Conservation (phyloP, 2,329 filamentous ascomycete genomes). For the Verticillium albo-atrum region DNA sequence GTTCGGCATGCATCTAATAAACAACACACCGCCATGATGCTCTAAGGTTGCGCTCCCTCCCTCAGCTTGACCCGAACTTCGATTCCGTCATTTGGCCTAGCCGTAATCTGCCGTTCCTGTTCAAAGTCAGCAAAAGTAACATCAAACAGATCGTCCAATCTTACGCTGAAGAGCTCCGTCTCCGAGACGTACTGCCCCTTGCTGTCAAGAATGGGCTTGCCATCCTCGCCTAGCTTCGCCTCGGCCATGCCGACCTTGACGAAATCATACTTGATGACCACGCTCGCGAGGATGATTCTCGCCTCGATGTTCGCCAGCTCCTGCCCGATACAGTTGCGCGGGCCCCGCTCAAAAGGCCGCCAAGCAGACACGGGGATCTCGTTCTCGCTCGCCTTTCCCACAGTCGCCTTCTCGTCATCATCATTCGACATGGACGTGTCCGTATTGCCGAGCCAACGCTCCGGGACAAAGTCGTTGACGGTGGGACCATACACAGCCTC, state of each 20-base stretch:
- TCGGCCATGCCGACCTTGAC: slow-evolving; percentile 12
- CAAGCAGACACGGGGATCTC: slow-evolving; percentile 33
- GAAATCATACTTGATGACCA: slow-evolving; percentile 13
- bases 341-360: slow-evolving; percentile 49
- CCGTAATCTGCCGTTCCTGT: slow-evolving; percentile 11
- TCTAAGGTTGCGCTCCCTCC: background rate
- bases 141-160: background rate
- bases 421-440: slow-evolving; percentile 18
- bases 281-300: slow-evolving; percentile 37
- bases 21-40: background rate
- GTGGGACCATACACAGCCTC: slow-evolving; percentile 26
- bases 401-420: slow-evolving; percentile 4
- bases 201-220: slow-evolving; percentile 8
- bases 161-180: slow-evolving; percentile 12
- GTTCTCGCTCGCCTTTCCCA: background rate
- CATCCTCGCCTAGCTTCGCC: slow-evolving; percentile 7
- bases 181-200: slow-evolving; percentile 10
- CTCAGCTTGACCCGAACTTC: slow-evolving; percentile 7
- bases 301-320: slow-evolving; percentile 51
- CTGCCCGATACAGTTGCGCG: slow-evolving; percentile 51
- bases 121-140: background rate
- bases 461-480: slow-evolving; percentile 30
- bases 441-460: slow-evolving; percentile 31
- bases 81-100: slow-evolving; percentile 12
- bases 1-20: too few relatives aligned